A percentile compares a stretch with the other conserved stretches of the same genome.
phyloP scores from a whole-genome alignment of 1,284 basidiomycete species.

The Trichosporon sp. region DNA sequence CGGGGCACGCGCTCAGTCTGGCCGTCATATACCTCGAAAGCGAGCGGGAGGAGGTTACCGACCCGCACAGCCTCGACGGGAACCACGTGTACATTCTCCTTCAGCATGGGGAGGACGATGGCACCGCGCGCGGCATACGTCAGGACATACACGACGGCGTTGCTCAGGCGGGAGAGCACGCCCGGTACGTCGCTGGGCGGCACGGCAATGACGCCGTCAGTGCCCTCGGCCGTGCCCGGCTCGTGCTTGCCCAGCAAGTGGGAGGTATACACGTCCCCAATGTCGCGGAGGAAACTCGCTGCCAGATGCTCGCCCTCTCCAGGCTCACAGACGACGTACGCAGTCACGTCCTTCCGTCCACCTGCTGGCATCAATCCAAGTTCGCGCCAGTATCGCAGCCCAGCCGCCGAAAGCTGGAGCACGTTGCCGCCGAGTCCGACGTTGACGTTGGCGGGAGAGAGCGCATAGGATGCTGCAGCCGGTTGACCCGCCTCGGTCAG shows the following conservation, averaged over 20 bases:
- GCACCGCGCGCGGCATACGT: constrained; percentile 14
- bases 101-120: constrained; percentile 15
- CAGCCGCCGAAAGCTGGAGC: constrained; percentile 41
- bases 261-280: constrained; percentile 32
- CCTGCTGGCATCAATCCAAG: constrained; percentile 48
- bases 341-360: constrained; percentile 44
- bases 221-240: constrained; percentile 8
- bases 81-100: constrained; percentile 18
- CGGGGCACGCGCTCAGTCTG: constrained; percentile 33
- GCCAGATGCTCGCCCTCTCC: constrained; percentile 27
- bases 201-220: constrained; percentile 10
- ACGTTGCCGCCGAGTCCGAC: constrained; percentile 41
- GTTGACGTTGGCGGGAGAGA: constrained; percentile 28
- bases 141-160: constrained; percentile 29
- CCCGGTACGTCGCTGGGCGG: constrained; percentile 17
- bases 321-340: constrained; percentile 36
- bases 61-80: constrained; percentile 22
- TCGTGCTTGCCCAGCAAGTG: constrained; percentile 25
- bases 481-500: constrained; percentile 14
- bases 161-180: not conserved
- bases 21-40: constrained; percentile 45
- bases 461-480: constrained; percentile 19
- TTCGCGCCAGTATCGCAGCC: constrained; percentile 49
- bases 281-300: constrained; percentile 29
- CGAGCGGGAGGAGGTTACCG: constrained; percentile 33